Conservation (phyloP, 1,284 basidiomycete genomes). For the Boletus sp. region DNA sequence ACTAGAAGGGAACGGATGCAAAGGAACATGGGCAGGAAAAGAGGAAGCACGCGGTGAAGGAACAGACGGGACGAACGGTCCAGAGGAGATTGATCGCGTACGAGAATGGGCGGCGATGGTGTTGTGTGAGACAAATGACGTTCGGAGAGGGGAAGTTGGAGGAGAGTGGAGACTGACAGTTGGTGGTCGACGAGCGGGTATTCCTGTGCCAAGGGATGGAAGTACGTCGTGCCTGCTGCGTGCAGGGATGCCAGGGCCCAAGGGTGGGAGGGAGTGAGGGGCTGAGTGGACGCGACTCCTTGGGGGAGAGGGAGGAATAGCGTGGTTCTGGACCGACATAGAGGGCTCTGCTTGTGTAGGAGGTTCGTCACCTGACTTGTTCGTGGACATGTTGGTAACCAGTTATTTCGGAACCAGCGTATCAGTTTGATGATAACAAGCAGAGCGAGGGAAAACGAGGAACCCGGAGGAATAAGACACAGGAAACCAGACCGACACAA, state of each 20-base stretch:
- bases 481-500: neutral
- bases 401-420: neutral
- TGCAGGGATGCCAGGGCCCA: slow-evolving; percentile 26
- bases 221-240: slow-evolving; percentile 11
- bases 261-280: slow-evolving; percentile 28
- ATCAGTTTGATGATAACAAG: slow-evolving; percentile 1
- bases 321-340: slow-evolving; percentile 1
- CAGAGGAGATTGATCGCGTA: slow-evolving; percentile 52
- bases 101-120: slow-evolving; percentile 40
- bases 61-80: slow-evolving; percentile 48
- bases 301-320: slow-evolving; percentile 21
- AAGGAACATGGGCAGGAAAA: slow-evolving; percentile 21
- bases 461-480: no score
- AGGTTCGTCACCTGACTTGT: slow-evolving; percentile 35
- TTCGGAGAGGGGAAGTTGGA: slow-evolving; percentile 46
- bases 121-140: slow-evolving; percentile 42
- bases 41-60: slow-evolving; percentile 33
- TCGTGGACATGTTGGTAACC: slow-evolving; percentile 6
- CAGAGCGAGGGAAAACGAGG: neutral
- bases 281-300: slow-evolving; percentile 38
- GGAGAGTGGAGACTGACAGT: slow-evolving; percentile 27
- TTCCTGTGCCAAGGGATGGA: slow-evolving; percentile 40
- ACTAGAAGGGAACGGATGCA: slow-evolving; percentile 28
- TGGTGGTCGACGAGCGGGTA: slow-evolving; percentile 34
- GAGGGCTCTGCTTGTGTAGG: neutral